These are phyloP conservation scores for Diaporthe humulicola DNA, from an alignment of 2,329 filamentous ascomycete genomes.

Conservation along the genomic window DNA sequence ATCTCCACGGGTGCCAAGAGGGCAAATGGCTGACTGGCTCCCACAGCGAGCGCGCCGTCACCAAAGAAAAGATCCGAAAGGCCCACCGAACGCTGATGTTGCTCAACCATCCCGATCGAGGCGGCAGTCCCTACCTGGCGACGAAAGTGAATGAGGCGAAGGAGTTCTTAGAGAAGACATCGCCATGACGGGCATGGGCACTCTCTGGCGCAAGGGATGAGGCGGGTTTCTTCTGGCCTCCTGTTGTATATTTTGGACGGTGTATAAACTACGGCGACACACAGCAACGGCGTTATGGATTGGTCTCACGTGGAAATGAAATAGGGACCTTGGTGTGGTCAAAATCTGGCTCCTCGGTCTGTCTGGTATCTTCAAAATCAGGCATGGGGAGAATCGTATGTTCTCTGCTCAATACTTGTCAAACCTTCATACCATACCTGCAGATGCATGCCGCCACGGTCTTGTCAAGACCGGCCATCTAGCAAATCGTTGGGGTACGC, in stretches of 20 bases:
- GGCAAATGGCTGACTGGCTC: background rate
- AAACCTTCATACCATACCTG: background rate
- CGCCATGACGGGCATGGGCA: slow-evolving; percentile 42
- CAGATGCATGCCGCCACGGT: background rate
- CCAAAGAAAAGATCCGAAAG: slow-evolving; percentile 94
- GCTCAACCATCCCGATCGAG: slow-evolving; percentile 96
- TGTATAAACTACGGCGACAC: slow-evolving; percentile 37
- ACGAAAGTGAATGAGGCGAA: slow-evolving; percentile 99
- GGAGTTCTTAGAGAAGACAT: slow-evolving; percentile 88
- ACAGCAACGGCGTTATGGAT: slow-evolving; percentile 44
- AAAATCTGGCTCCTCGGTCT: slow-evolving; percentile 26
- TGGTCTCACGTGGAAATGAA: slow-evolving; percentile 1
- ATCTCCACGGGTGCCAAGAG: background rate
- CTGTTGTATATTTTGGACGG: slow-evolving; percentile 37
- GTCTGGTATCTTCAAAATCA: slow-evolving; percentile 26
- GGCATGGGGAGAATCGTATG: slow-evolving; percentile 27
- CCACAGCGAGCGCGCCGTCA: slow-evolving; percentile 84
- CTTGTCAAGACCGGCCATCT: background rate
- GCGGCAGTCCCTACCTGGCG: slow-evolving; percentile 94
- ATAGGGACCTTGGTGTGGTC: slow-evolving; percentile 8
- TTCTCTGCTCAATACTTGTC: slow-evolving; percentile 37
- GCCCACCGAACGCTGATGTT: slow-evolving; percentile 97
- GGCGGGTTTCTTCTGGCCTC: background rate
- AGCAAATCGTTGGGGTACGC: background rate
- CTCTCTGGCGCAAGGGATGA: background rate